Percentiles rank a stretch among this genome's conserved stretches.
These are phyloP conservation scores for Dryadomyces quercivorus DNA, from an alignment of 2,329 filamentous ascomycete species.

Conservation along the genomic window DNA sequence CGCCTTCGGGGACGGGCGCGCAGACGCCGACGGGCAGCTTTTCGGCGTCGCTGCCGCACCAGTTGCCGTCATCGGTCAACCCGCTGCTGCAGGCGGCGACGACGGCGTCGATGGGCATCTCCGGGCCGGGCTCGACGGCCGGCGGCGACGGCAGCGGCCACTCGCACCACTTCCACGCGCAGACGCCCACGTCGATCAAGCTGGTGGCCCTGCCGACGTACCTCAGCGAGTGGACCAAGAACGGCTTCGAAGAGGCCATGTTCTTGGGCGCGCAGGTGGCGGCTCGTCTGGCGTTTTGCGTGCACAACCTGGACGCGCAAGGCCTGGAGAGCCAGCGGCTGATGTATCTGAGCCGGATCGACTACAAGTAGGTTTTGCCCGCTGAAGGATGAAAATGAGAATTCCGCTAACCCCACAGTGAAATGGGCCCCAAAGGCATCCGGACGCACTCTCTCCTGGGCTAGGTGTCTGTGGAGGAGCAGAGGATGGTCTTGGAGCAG, in stretches of 20 bases:
- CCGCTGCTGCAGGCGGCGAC: constrained; percentile 60
- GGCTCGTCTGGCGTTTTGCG: constrained; percentile 47
- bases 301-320: constrained; percentile 44
- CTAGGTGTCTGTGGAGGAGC: constrained; percentile 13
- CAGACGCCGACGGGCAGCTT: constrained; percentile 69
- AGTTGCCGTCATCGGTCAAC: constrained; percentile 56
- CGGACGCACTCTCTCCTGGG: constrained; percentile 41
- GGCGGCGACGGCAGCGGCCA: constrained; percentile 26
- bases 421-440: constrained; percentile 41
- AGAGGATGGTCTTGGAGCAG: neutral
- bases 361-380: constrained; percentile 50
- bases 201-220: constrained; percentile 68
- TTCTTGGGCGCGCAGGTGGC: constrained; percentile 84
- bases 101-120: constrained; percentile 29
- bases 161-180: constrained; percentile 44
- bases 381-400: too few species aligned
- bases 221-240: constrained; percentile 81
- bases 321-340: constrained; percentile 38
- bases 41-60: constrained; percentile 40
- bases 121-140: constrained; percentile 25
- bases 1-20: constrained; percentile 77
- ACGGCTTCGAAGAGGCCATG: constrained; percentile 64
- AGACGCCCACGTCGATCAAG: constrained; percentile 78
- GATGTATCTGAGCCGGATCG: constrained; percentile 45
- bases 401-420: constrained; percentile 25